These are phyloP conservation scores for Sporothrix protearum DNA, from an alignment of 2,329 filamentous ascomycete species.

Conservation along the genomic window DNA sequence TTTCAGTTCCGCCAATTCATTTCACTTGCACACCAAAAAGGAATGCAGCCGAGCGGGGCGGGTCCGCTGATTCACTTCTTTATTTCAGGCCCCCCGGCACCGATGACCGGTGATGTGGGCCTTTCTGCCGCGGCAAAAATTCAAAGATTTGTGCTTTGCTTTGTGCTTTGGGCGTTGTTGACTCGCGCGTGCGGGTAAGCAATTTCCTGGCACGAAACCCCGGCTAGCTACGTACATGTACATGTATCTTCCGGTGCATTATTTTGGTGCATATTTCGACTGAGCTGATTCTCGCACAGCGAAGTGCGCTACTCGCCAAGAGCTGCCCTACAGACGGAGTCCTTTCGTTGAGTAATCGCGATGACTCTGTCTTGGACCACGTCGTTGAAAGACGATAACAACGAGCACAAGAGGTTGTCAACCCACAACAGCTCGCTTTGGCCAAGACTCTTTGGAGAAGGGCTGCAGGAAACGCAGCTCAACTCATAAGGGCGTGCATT, in stretches of 20 bases:
- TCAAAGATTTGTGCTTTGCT: background rate
- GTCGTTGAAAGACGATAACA: background rate
- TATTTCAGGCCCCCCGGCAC: conserved; percentile 5
- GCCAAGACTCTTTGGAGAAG: background rate
- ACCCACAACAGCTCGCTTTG: background rate
- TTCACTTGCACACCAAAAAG: background rate
- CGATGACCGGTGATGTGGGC: conserved; percentile 8
- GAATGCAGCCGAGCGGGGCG: conserved; percentile 8
- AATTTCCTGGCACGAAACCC: background rate
- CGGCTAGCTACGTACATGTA: background rate
- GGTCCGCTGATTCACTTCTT: background rate
- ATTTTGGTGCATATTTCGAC: background rate
- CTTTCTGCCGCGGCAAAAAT: background rate
- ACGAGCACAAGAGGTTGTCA: background rate
- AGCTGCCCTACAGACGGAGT: background rate
- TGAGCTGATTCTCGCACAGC: background rate
- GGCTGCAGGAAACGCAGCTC: conserved; percentile 12
- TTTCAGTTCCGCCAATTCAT: background rate
- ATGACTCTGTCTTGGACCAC: background rate
- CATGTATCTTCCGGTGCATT: background rate
- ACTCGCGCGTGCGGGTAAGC: background rate
- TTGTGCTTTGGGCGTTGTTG: background rate
- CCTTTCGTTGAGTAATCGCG: background rate
- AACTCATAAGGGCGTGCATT: background rate
- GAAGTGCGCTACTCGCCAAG: background rate